Percentiles rank a stretch among this genome's conserved stretches.
Evolutionary conservation across 441 rosid genomes (phyloP).

Genomic region (Metrosideros polymorpha): DNA sequence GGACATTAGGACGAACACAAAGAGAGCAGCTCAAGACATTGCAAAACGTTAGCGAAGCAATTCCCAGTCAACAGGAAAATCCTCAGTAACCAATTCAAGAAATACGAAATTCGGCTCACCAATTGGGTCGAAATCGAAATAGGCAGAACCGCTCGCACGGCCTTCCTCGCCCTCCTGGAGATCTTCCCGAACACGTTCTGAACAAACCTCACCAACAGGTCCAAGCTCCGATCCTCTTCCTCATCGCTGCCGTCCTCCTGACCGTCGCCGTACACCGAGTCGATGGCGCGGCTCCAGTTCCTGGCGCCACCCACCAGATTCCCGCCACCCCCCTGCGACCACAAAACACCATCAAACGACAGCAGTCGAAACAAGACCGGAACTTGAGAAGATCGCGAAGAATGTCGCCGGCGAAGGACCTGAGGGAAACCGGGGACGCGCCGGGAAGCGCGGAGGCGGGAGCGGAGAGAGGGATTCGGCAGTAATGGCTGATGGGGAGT

Average conservation of each 20-base stretch:
- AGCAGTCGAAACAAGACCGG: not conserved
- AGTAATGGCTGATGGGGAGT: not conserved
- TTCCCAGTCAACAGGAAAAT: not conserved
- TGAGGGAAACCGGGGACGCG: slow-evolving; percentile 16
- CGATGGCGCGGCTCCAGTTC: slow-evolving; percentile 61
- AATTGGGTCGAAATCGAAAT: slow-evolving; percentile 47
- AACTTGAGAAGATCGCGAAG: not conserved
- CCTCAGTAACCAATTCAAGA: not conserved
- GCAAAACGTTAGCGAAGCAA: not conserved
- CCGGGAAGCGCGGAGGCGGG: slow-evolving; percentile 12
- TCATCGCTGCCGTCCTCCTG: slow-evolving; percentile 39
- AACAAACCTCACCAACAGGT: slow-evolving; percentile 57
- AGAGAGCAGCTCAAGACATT: not conserved
- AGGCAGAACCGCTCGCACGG: slow-evolving; percentile 70
- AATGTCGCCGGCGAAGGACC: not conserved
- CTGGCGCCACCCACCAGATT: slow-evolving; percentile 34
- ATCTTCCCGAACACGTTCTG: slow-evolving; percentile 60
- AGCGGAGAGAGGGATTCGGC: not conserved
- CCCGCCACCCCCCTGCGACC: slow-evolving; percentile 21
- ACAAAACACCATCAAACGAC: not conserved
- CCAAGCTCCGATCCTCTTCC: slow-evolving; percentile 78
- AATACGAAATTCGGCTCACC: slow-evolving; percentile 10
- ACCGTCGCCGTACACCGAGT: slow-evolving; percentile 18
- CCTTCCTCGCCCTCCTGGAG: slow-evolving; percentile 65
- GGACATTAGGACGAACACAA: not conserved